Evolutionary conservation across 805 yeast genomes (phyloP).

Genomic region (Tetrapisispora arboricola): DNA sequence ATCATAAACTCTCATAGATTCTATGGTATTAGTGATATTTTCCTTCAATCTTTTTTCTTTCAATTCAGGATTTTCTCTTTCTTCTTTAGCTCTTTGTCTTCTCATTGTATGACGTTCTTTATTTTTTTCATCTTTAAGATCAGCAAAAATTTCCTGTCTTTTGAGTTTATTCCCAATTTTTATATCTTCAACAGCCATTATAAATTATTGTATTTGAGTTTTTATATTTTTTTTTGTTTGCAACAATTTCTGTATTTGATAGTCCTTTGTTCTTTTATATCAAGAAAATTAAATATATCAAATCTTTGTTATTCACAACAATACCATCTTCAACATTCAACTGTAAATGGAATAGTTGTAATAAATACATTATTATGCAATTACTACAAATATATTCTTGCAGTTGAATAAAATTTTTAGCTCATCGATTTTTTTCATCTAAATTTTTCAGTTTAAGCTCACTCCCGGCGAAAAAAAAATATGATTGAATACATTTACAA

Average conservation of each 20-base stretch:
- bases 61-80: conserved; percentile 70
- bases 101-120: conserved; percentile 70
- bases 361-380: too few relatives aligned
- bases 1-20: conserved; percentile 73
- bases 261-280: too few relatives aligned
- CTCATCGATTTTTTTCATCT: not conserved
- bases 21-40: conserved; percentile 76
- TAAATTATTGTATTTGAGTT: not conserved
- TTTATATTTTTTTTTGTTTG: too few relatives aligned
- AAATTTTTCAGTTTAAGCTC: not conserved
- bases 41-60: conserved; percentile 68
- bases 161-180: conserved; percentile 66
- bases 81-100: conserved; percentile 78
- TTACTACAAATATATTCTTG: too few relatives aligned
- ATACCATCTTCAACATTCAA: too few relatives aligned
- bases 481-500: too few relatives aligned
- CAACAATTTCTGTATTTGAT: too few relatives aligned
- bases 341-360: too few relatives aligned
- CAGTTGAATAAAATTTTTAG: not conserved
- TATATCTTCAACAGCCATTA: conserved; percentile 31
- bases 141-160: conserved; percentile 69
- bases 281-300: too few relatives aligned
- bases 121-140: conserved; percentile 61
- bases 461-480: too few relatives aligned
- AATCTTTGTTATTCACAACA: too few relatives aligned